Conservation (phyloP, 2,329 filamentous ascomycete genomes). For the Chaetomium olivaceum region DNA sequence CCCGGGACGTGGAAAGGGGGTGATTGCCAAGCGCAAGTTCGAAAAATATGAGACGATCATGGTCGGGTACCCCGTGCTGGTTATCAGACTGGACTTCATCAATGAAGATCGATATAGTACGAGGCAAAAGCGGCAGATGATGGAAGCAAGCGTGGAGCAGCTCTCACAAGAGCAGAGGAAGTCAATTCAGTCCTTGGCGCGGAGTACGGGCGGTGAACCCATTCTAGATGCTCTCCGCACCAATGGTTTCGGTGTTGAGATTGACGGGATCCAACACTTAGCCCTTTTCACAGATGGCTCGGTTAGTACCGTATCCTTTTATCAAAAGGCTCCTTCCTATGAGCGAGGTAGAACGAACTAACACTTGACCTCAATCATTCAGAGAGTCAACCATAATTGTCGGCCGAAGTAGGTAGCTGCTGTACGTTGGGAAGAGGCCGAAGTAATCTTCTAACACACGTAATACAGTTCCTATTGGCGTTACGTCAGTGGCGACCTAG, state of each 20-base stretch:
- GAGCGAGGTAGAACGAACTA: neutral
- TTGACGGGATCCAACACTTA: conserved; percentile 33
- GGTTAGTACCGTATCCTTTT: conserved; percentile 22
- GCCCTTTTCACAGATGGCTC: conserved; percentile 31
- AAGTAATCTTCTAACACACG: neutral
- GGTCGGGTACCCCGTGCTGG: conserved; percentile 31
- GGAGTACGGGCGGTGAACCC: conserved; percentile 23
- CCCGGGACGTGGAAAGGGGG: conserved; percentile 32
- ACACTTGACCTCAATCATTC: neutral
- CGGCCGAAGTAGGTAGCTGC: conserved; percentile 30
- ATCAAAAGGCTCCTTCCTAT: too few relatives aligned
- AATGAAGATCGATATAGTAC: conserved; percentile 19
- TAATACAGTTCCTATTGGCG: conserved; percentile 30
- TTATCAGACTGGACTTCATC: conserved; percentile 32
- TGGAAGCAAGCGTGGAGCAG: conserved; percentile 27
- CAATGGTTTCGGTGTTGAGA: conserved; percentile 35
- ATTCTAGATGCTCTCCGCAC: conserved; percentile 33
- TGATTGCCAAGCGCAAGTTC: conserved; percentile 29
- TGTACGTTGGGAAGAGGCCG: neutral
- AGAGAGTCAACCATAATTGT: conserved; percentile 35
- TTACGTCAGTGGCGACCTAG: conserved; percentile 26
- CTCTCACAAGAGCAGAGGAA: conserved; percentile 26
- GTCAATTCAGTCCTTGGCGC: conserved; percentile 29
- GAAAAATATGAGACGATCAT: conserved; percentile 28
- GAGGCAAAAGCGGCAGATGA: conserved; percentile 24